Evolutionary conservation across 148 eudicot genomes (phyloP).

Genomic region (Cornus kousa): DNA sequence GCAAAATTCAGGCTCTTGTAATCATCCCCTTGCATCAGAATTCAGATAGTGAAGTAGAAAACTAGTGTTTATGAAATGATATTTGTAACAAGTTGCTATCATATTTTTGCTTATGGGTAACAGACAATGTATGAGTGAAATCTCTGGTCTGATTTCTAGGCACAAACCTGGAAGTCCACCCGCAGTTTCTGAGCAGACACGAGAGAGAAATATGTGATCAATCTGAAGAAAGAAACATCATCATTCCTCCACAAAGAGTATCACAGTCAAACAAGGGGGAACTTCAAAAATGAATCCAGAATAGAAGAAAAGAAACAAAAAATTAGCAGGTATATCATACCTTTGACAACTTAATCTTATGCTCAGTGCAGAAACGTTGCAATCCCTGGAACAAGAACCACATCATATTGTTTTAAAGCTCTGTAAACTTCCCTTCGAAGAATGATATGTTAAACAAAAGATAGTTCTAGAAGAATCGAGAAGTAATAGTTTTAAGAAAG

Average conservation of each 20-base stretch:
- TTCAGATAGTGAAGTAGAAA: not conserved
- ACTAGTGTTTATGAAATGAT: not conserved
- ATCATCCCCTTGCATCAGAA: not conserved
- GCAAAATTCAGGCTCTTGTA: conserved; percentile 2
- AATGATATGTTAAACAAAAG: not conserved
- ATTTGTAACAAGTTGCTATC: not conserved
- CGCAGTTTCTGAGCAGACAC: conserved; percentile 95
- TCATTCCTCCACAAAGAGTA: conserved; percentile 3
- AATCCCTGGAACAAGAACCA: conserved; percentile 60
- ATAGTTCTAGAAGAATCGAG: not conserved
- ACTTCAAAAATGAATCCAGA: not conserved
- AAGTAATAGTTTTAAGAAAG: too few relatives aligned
- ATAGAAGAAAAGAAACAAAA: not conserved
- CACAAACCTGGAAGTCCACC: conserved; percentile 91
- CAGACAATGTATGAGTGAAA: not conserved
- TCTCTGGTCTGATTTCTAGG: not conserved
- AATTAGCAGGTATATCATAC: conserved; percentile 29
- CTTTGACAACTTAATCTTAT: conserved; percentile 89
- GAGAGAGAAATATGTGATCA: conserved; percentile 94
- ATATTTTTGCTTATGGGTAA: not conserved
- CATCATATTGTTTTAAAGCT: not conserved
- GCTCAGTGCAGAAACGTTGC: conserved; percentile 92
- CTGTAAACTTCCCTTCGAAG: not conserved
- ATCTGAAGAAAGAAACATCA: conserved; percentile 46
- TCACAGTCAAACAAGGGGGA: not conserved